Conservation (phyloP, 495 filamentous ascomycete genomes). For the Cercophora newfieldiana region DNA sequence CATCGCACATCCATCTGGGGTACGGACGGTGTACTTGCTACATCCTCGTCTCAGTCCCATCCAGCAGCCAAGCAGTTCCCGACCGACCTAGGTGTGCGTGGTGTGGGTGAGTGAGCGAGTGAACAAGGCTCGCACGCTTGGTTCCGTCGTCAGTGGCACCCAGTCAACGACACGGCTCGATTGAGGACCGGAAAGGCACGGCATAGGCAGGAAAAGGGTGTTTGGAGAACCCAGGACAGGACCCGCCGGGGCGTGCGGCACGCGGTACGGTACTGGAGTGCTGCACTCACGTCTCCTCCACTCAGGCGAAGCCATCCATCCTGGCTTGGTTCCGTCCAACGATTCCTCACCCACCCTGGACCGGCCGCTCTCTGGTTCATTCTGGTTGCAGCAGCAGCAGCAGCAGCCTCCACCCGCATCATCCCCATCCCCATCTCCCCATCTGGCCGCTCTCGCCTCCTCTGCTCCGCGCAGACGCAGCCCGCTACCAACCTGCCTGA, state of each 20-base stretch:
- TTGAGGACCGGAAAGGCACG: constrained; percentile 16
- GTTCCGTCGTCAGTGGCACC: constrained; percentile 14
- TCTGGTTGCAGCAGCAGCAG: too few species aligned
- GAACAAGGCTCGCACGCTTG: background rate
- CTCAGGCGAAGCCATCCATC: background rate
- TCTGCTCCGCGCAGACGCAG: constrained; percentile 1
- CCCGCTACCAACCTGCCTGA: constrained; percentile 1
- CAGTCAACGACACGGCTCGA: constrained; percentile 12
- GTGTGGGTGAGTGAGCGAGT: too few species aligned
- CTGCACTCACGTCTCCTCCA: background rate
- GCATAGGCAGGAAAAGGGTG: constrained; percentile 4
- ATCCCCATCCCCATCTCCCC: constrained; percentile 2
- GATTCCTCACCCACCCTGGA: constrained; percentile 13
- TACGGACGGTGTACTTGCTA: too few species aligned
- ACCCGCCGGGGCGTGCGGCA: constrained; percentile 14
- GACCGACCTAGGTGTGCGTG: background rate
- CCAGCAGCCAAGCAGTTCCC: too few species aligned
- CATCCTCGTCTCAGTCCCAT: too few species aligned
- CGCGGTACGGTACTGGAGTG: constrained; percentile 12
- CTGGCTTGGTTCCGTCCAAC: constrained; percentile 15
- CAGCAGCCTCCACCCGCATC: constrained; percentile 10
- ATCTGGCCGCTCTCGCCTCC: constrained; percentile 10
- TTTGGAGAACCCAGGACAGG: constrained; percentile 1
- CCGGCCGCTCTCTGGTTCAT: background rate
- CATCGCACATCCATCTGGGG: background rate